A percentile compares a stretch with the other conserved stretches of the same genome.
Conservation (phyloP, 2,329 filamentous ascomycete genomes). For the Hypoxylon sp. region DNA sequence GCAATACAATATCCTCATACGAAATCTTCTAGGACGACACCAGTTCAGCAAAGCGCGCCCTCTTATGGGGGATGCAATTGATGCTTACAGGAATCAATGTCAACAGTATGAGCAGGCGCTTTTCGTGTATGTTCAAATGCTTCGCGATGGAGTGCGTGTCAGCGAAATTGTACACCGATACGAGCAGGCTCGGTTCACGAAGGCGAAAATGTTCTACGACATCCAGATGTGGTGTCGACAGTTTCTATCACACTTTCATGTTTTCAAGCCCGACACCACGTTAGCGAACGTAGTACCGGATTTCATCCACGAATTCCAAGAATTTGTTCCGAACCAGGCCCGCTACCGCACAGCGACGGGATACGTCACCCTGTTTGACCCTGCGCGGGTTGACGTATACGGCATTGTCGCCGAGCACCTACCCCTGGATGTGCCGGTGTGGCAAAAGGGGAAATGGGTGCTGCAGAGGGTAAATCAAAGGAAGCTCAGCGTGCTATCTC, state of each 20-base stretch:
- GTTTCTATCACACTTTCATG: slow-evolving; percentile 36
- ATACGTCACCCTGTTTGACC: slow-evolving; percentile 49
- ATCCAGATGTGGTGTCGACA: slow-evolving; percentile 43
- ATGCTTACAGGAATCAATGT: slow-evolving; percentile 43
- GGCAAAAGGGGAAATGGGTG: neutral
- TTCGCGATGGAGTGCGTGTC: slow-evolving; percentile 36
- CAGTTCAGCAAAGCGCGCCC: slow-evolving; percentile 32
- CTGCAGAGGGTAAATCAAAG: neutral
- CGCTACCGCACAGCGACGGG: slow-evolving; percentile 51
- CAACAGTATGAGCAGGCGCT: slow-evolving; percentile 38
- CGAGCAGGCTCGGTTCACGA: slow-evolving; percentile 41
- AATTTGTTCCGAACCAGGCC: slow-evolving; percentile 53
- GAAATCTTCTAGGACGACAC: slow-evolving; percentile 47
- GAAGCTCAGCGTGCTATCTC: slow-evolving; percentile 16
- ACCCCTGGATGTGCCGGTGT: slow-evolving; percentile 15
- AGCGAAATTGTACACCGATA: slow-evolving; percentile 34
- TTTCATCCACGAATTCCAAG: slow-evolving; percentile 57
- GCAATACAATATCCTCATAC: slow-evolving; percentile 61
- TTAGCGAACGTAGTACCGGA: slow-evolving; percentile 49
- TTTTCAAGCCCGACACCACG: slow-evolving; percentile 9
- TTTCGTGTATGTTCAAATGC: slow-evolving; percentile 40
- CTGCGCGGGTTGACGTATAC: slow-evolving; percentile 31
- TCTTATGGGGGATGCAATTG: slow-evolving; percentile 43
- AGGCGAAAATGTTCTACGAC: slow-evolving; percentile 46
- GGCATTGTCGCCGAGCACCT: slow-evolving; percentile 23